A percentile compares a stretch with the other conserved stretches of the same genome.
Conservation (phyloP, 2,329 filamentous ascomycete genomes). For the Xylaria sp. region DNA sequence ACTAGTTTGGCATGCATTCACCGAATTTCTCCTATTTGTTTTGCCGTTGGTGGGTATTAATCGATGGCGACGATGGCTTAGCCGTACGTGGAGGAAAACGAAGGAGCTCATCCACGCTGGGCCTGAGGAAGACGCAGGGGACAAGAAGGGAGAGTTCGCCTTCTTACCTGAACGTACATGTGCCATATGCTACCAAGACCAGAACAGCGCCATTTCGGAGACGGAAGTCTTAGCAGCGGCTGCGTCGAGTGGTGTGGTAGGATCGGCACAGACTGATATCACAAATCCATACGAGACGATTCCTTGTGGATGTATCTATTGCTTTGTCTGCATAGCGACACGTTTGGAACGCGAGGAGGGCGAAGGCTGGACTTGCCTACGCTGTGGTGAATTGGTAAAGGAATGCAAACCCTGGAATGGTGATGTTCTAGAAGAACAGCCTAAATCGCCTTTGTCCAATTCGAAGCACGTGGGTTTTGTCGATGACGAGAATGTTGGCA, state of each 20-base stretch:
- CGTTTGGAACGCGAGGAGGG: constrained; percentile 92
- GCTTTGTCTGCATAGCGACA: constrained; percentile 93
- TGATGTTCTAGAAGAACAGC: constrained; percentile 76
- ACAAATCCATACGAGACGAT: constrained; percentile 96
- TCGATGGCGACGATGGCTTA: constrained; percentile 91
- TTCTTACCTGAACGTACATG: constrained; percentile 95
- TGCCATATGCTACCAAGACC: constrained; percentile 95
- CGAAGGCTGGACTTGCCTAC: constrained; percentile 90
- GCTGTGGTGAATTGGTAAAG: constrained; percentile 85
- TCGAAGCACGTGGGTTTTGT: constrained; percentile 72
- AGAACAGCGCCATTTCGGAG: constrained; percentile 81
- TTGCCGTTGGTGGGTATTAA: constrained; percentile 96
- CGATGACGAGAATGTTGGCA: constrained; percentile 57
- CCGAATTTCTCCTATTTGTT: constrained; percentile 96
- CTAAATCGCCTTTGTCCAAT: constrained; percentile 53
- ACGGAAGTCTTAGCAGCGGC: constrained; percentile 79
- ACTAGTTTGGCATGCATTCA: constrained; percentile 99
- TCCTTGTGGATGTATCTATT: constrained; percentile 92
- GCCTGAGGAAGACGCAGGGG: constrained; percentile 59
- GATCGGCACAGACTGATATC: constrained; percentile 90
- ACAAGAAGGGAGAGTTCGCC: constrained; percentile 76
- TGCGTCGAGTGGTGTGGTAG: constrained; percentile 80
- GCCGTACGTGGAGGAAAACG: constrained; percentile 84
- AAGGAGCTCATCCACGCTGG: constrained; percentile 70
- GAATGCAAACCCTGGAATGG: constrained; percentile 92